phyloP scores from a whole-genome alignment of 495 filamentous ascomycete genomes.

The Bacidia rubella region DNA sequence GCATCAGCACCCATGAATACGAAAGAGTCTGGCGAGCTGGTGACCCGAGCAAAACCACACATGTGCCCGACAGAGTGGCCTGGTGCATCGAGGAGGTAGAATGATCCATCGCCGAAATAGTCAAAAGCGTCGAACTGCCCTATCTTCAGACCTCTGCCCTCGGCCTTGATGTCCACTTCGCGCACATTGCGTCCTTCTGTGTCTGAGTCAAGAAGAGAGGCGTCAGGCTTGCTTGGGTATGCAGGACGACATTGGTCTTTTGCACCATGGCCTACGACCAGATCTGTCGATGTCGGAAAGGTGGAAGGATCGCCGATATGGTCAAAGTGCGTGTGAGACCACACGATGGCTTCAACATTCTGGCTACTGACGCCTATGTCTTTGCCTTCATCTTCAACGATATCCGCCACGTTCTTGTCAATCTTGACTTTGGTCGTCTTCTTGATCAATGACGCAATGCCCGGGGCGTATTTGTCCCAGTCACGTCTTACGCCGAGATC shows the following conservation, averaged over 20 bases:
- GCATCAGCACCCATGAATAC: constrained; percentile 19
- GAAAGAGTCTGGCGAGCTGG: constrained; percentile 14
- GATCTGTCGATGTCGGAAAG: constrained; percentile 21
- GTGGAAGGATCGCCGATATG: constrained; percentile 23
- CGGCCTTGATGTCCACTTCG: constrained; percentile 38
- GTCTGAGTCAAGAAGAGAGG: constrained; percentile 20
- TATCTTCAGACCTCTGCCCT: constrained; percentile 23
- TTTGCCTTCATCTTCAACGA: constrained; percentile 28
- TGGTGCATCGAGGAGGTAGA: constrained; percentile 31
- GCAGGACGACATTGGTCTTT: constrained; percentile 21
- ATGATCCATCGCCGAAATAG: constrained; percentile 34
- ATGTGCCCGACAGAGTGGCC: constrained; percentile 35
- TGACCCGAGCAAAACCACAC: constrained; percentile 28
- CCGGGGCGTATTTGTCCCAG: constrained; percentile 29
- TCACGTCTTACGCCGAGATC: constrained; percentile 47
- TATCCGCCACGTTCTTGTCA: constrained; percentile 32
- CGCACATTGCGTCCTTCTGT: constrained; percentile 23
- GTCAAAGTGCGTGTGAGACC: constrained; percentile 40
- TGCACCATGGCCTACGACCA: constrained; percentile 26
- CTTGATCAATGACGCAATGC: constrained; percentile 19
- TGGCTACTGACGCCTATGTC: constrained; percentile 22
- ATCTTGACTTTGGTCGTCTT: constrained; percentile 22
- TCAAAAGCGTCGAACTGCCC: constrained; percentile 41
- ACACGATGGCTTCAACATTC: constrained; percentile 1
- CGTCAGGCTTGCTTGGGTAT: constrained; percentile 19